Conservation (phyloP, 768 basidiomycete species). For the Lentinula sp. region DNA sequence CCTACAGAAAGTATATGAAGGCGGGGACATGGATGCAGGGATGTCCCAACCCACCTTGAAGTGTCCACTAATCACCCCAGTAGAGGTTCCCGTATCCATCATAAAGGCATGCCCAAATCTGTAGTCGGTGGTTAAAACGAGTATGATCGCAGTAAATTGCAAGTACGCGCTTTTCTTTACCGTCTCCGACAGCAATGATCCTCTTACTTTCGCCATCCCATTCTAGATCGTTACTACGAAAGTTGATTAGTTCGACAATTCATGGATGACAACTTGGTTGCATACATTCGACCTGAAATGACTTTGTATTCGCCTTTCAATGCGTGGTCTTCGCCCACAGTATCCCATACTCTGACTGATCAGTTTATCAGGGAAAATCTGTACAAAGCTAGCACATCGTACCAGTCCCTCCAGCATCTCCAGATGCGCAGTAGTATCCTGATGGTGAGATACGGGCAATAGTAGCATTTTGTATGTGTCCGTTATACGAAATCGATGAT, state of each 20-base stretch:
- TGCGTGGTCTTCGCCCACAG: slow-evolving; percentile 74
- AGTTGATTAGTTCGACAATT: neutral
- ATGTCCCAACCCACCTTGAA: slow-evolving; percentile 52
- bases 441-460: slow-evolving; percentile 91
- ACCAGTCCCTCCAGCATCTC: slow-evolving; percentile 79
- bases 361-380: neutral
- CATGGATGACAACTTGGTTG: slow-evolving; percentile 3
- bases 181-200: slow-evolving; percentile 93
- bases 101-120: slow-evolving; percentile 84
- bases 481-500: slow-evolving; percentile 60
- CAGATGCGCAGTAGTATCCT: slow-evolving; percentile 94
- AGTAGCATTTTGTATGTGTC: slow-evolving; percentile 79
- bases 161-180: slow-evolving; percentile 68
- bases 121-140: neutral
- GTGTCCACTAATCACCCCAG: slow-evolving; percentile 87
- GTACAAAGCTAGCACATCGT: neutral
- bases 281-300: slow-evolving; percentile 68
- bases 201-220: slow-evolving; percentile 98
- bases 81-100: slow-evolving; percentile 77
- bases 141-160: neutral
- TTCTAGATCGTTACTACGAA: slow-evolving; percentile 77
- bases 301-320: slow-evolving; percentile 80
- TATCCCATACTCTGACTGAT: slow-evolving; percentile 89
- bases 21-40: neutral
- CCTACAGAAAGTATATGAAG: slow-evolving; percentile 28